phyloP scores from a whole-genome alignment of 805 yeast species.

The Nematodospora valgi region DNA sequence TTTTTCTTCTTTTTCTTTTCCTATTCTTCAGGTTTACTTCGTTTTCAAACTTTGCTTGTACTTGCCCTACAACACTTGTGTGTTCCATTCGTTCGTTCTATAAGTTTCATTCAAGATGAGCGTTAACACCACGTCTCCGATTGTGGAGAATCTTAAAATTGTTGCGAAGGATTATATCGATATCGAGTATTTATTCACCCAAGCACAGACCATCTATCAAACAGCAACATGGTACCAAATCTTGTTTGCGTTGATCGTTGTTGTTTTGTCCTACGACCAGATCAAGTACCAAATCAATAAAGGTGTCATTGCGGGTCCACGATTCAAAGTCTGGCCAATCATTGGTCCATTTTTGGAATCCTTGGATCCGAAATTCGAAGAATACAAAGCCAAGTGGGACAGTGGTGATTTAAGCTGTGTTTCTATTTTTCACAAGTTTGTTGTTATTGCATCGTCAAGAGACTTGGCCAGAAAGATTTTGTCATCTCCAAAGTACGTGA shows the following conservation, averaged over 20 bases:
- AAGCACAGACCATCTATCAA: conserved; percentile 14
- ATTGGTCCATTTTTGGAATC: conserved; percentile 96
- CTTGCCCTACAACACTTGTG: no score
- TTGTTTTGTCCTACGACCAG: conserved; percentile 65
- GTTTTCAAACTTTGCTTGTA: no score
- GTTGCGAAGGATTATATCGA: conserved; percentile 6
- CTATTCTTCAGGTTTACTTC: no score
- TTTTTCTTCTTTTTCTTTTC: no score
- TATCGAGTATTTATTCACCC: conserved; percentile 5
- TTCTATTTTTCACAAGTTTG: conserved; percentile 96
- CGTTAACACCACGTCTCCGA: conserved; percentile 9
- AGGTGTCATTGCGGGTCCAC: conserved; percentile 90
- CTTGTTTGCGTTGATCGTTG: conserved; percentile 42
- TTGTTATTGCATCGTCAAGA: conserved; percentile 85
- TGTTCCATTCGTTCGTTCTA: no score
- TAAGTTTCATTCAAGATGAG: no score
- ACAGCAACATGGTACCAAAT: conserved; percentile 54
- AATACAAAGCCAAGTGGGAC: conserved; percentile 88
- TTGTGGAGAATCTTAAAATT: conserved; percentile 3
- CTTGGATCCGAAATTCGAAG: conserved; percentile 92
- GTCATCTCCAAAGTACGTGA: conserved; percentile 80
- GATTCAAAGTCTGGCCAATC: conserved; percentile 84
- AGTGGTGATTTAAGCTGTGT: conserved; percentile 95
- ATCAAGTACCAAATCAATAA: conserved; percentile 74
- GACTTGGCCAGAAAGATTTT: conserved; percentile 86